Evolutionary conservation across 805 yeast species (phyloP).

Genomic region (Wickerhamomyces strasburgensis): DNA sequence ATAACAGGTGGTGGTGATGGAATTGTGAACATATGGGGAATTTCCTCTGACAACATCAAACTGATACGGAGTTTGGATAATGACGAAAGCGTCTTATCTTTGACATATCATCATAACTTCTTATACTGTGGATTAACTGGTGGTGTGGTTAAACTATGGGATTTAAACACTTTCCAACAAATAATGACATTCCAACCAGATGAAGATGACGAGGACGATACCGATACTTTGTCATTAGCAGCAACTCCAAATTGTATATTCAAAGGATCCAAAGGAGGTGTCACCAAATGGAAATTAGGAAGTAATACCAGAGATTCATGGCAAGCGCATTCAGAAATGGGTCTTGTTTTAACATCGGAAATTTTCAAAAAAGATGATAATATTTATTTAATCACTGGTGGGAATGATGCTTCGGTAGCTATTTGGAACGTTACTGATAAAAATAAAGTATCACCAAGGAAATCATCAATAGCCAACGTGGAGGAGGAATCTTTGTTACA

Average conservation of each 20-base stretch:
- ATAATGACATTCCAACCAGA: conserved; percentile 38
- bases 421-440: conserved; percentile 56
- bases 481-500: conserved; percentile 61
- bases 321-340: conserved; percentile 45
- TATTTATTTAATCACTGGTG: conserved; percentile 59
- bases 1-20: conserved; percentile 93
- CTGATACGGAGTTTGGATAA: conserved; percentile 45
- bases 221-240: conserved; percentile 57
- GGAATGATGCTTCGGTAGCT: conserved; percentile 60
- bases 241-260: conserved; percentile 53
- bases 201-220: conserved; percentile 25
- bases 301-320: conserved; percentile 41
- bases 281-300: conserved; percentile 47
- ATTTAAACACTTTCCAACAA: conserved; percentile 73
- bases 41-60: conserved; percentile 22
- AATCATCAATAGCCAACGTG: conserved; percentile 24
- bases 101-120: conserved; percentile 59
- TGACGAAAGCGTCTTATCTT: conserved; percentile 66
- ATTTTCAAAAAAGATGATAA: conserved; percentile 36
- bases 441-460: conserved; percentile 6
- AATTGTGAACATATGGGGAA: conserved; percentile 71
- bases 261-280: conserved; percentile 47
- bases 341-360: conserved; percentile 54
- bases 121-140: conserved; percentile 78
- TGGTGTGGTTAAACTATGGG: conserved; percentile 81